These are phyloP conservation scores for Penicillium sp. DNA, from an alignment of 2,329 filamentous ascomycete genomes.

Conservation along the genomic window DNA sequence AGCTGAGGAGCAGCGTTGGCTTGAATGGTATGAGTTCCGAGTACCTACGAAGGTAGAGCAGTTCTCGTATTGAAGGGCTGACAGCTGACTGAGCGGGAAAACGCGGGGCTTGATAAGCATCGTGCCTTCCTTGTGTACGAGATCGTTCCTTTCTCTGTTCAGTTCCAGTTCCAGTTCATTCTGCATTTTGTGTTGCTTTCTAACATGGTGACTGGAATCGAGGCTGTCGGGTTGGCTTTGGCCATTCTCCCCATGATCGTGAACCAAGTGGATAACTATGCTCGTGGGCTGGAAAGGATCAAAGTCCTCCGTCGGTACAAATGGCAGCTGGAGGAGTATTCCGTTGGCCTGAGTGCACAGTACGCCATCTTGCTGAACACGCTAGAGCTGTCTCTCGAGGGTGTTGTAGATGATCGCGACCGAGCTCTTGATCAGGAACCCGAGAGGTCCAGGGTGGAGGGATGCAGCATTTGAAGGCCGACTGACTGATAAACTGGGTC, in stretches of 20 bases:
- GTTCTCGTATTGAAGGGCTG: too few species aligned
- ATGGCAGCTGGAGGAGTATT: conserved; percentile 10
- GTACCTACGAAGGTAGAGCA: too few species aligned
- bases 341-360: conserved; percentile 2
- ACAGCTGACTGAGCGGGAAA: too few species aligned
- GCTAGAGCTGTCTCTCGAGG: conserved; percentile 4
- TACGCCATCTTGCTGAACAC: conserved; percentile 12
- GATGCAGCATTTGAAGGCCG: background rate
- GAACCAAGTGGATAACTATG: conserved; percentile 24
- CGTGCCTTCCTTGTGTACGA: too few species aligned
- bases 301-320: conserved; percentile 15
- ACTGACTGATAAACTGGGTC: background rate
- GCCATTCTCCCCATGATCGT: conserved; percentile 26
- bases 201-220: conserved; percentile 9
- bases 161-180: too few species aligned
- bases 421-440: conserved; percentile 7
- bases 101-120: too few species aligned
- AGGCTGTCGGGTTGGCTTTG: conserved; percentile 17
- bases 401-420: conserved; percentile 8
- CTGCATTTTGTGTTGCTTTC: too few species aligned
- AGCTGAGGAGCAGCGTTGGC: too few species aligned
- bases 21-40: too few species aligned
- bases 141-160: too few species aligned
- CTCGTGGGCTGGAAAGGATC: conserved; percentile 18
- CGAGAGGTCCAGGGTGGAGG: background rate